Evolutionary conservation across 2,329 filamentous ascomycete genomes (phyloP), one percentile per base, ranked within the genome.

Genomic region (Cercospora canescens): DNA sequence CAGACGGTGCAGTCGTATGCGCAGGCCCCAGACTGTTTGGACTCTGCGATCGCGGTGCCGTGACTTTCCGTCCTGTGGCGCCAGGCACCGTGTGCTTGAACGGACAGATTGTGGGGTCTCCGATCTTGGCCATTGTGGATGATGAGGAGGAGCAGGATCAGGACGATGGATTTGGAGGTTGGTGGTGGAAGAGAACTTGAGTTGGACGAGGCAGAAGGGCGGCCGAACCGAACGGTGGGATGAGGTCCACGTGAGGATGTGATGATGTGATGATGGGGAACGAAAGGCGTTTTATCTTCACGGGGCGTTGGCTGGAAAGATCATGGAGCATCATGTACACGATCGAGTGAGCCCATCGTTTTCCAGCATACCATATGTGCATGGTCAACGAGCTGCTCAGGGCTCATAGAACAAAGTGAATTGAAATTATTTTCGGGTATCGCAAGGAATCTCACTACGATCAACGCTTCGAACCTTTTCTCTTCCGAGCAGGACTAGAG

Each of bases 401-500:
- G 28, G 8, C 4, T 21, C 4, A 56, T 34, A 56, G 52, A 56
- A 56, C 28, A 32, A 21, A 12, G 35, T 12, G 11, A 55, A 21
- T 55, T 3, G 16, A 34, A 55, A 55, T 55, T 32, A 34, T n/a
- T 14, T 35, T 32, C 52, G 52, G 52, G 52, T 35, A 56, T 56
- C 52, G 16, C 52, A 34, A 34, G 50, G n/a, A 56, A 7, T 3
- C 12, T 18, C 52, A 35, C 52, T 21, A 34, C 30, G 21, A 35
- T 56, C 52, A 62, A 24, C 60, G 60, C n/a, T 16, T 62, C 32
- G 60, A 54, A 64, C 66, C 64, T 41, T 68, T 74, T 30, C 70
- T 66, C 60, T 69, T 71, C 55, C 69, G 60, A n/a, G 69, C 68
- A 57, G 69, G 68, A 50, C 66, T 69, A 56, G 14, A 37, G 18